A percentile compares a stretch with the other conserved stretches of the same genome.
Conservation (phyloP, 2,329 filamentous ascomycete genomes). For the Dothideomycetes sp. region DNA sequence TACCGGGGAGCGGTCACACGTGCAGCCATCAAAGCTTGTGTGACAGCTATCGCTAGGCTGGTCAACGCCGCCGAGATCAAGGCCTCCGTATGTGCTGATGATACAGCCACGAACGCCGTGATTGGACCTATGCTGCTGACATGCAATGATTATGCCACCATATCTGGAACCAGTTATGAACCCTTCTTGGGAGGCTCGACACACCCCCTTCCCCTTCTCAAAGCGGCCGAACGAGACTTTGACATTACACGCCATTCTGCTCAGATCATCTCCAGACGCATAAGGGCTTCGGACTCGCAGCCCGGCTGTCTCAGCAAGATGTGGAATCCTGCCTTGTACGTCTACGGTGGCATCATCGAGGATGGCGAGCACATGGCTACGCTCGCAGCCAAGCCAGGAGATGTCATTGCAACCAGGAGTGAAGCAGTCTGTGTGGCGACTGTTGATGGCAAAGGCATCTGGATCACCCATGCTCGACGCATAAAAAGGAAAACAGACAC, state of each 20-base stretch:
- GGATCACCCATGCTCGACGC: conserved; percentile 34
- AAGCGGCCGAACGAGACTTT: conserved; percentile 32
- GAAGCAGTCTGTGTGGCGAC: conserved; percentile 30
- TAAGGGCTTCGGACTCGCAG: conserved; percentile 35
- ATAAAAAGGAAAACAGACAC: conserved; percentile 31
- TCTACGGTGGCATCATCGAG: conserved; percentile 36
- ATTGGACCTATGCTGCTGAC: conserved; percentile 23
- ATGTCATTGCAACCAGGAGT: conserved; percentile 29
- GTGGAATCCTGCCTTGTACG: conserved; percentile 30
- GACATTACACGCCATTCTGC: conserved; percentile 28
- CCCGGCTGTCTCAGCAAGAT: conserved; percentile 32
- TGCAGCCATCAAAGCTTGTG: conserved; percentile 30
- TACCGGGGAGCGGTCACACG: conserved; percentile 33
- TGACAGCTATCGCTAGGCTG: conserved; percentile 32
- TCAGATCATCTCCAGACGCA: conserved; percentile 33
- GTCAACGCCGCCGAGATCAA: conserved; percentile 19
- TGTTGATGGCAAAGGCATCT: conserved; percentile 32
- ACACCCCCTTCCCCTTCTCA: conserved; percentile 31
- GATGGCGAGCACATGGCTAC: conserved; percentile 17
- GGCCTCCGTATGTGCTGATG: background rate
- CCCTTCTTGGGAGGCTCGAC: conserved; percentile 32
- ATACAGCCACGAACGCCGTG: background rate
- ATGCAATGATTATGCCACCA: conserved; percentile 20
- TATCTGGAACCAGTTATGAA: conserved; percentile 28
- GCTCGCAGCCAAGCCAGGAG: conserved; percentile 19